Base-by-base conservation (phyloP, 495 filamentous ascomycete genomes). In the Podospora comata region DNA sequence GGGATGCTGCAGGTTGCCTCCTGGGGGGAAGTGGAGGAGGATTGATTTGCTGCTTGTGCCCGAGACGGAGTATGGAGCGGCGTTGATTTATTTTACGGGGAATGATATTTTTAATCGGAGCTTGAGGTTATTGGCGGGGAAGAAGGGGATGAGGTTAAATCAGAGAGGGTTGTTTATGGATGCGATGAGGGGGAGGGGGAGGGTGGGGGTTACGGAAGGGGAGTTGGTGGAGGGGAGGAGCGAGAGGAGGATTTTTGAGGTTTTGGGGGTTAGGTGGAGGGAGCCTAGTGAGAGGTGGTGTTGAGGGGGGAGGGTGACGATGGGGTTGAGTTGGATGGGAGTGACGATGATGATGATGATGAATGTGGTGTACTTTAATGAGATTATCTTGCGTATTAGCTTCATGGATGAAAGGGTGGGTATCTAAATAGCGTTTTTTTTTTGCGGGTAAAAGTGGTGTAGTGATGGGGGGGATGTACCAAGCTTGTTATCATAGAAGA, bases 91-190 rank as follows among this genome's bases (percentile, higher is more conserved):
- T 73, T 99, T 97, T 71, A 97, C 95, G 0, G 95, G 95, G 1
- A 96, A 97, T 72, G 94, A 97, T 73, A 93, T 97, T 62, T 99
- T 99, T 81, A 99, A 99, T 73, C 84, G 94, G 32, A 95, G 91
- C 66, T 86, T 97, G 78, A 79, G 95, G 70, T 78, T 97, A 13
- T 80, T 97, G 60, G 92, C 93, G 27, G 88, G 88, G 34, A 94
- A 87, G 82, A 95, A 92, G 75, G 88, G 88, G 0, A 94, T 96
- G 90, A 80, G 90, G 65, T 73, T 99, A 44, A 97, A 97, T 72
- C 94, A 97, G 75, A 82, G 85, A 20, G 95, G 93, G 1, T 78
- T 99, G 61, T 97, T 88, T 74, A 85, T 83, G 69, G 86, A 95
- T 79, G 88, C 92, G 4, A 78, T 92, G 72, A 80, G 89, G n/a